Base-by-base conservation (phyloP, 805 yeast genomes). In the Starmerella bacillaris region DNA sequence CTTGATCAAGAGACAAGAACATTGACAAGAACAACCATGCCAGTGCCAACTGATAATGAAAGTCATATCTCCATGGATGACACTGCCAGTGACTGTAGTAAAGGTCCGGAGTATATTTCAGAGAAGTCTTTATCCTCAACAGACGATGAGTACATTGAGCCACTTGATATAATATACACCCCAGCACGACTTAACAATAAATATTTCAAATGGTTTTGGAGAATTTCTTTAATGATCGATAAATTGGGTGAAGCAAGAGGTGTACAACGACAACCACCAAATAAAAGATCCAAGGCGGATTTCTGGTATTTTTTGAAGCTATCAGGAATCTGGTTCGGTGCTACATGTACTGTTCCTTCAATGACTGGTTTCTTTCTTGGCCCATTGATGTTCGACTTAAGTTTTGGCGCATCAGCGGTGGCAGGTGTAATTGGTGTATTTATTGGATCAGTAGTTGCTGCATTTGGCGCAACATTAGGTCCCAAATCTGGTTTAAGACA, bases 401-500 rank as follows among this genome's bases (percentile, higher is more conserved):
- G 80, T 11, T 73, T 78, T 46, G 67, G 58, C 38, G 75, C 78
- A 46, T 59, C 78, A 1, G 48, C 78, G 41, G 55, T 70, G 3
- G 59, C 71, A 15, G 92, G 92, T 2, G 42, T 76, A 15, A 44
- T 72, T 4, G 80, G 80, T 1, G 67, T 69, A 39, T 53, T 70
- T 21, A 46, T 77, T 2, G 94, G 94, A 0, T 74, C 89, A 49
- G 52, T 66, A 5, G 59, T 79, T 19, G 92, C 92, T 2, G 89
- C 80, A 0, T 79, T 78, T 50, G 78, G 89, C 51, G 66, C 92
- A 4, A 65, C 72, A 4, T 72, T 82, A 82, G 94, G 94, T 3
- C 92, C 94, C 1, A 64, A 82, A 38, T 78, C 92, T 0, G 94
- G 94, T 0, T 69, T 89, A 42, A 63, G 94, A 48, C 92, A 82